Percentiles rank a stretch among this genome's conserved stretches.
phyloP scores from a whole-genome alignment of 768 basidiomycete genomes.

The Suillus cothurnatus region DNA sequence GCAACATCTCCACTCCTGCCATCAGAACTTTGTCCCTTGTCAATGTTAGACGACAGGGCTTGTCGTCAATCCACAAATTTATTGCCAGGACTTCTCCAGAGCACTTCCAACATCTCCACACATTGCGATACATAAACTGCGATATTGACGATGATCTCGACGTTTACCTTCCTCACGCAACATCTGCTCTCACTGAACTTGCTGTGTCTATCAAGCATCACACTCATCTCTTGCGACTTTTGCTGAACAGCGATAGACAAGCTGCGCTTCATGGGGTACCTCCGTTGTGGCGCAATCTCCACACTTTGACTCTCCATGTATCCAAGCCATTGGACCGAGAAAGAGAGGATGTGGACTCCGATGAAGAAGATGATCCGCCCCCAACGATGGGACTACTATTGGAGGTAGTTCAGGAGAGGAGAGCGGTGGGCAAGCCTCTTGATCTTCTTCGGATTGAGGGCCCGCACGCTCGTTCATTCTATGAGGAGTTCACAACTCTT shows the following conservation, averaged over 20 bases:
- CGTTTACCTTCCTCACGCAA: conserved; percentile 34
- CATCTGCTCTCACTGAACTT: conserved; percentile 38
- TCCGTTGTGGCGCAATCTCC: conserved; percentile 34
- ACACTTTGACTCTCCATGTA: conserved; percentile 30
- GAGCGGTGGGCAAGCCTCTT: conserved; percentile 31
- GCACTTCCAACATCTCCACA: conserved; percentile 34
- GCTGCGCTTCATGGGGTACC: conserved; percentile 33
- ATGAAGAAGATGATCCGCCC: conserved; percentile 34
- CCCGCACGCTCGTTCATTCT: conserved; percentile 22
- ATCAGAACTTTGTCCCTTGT: conserved; percentile 28
- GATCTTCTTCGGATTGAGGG: conserved; percentile 30
- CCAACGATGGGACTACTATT: conserved; percentile 33
- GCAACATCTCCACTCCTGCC: conserved; percentile 35
- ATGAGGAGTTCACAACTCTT: conserved; percentile 25
- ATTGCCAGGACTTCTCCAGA: conserved; percentile 37
- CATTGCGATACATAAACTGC: conserved; percentile 37
- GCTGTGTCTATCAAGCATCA: conserved; percentile 35
- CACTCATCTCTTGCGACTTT: conserved; percentile 33
- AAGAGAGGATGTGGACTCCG: conserved; percentile 32
- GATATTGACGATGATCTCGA: conserved; percentile 38
- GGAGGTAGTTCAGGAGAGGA: conserved; percentile 34
- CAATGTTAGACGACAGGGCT: conserved; percentile 28
- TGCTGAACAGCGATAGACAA: conserved; percentile 37
- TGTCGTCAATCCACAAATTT: conserved; percentile 38
- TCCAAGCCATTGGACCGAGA: conserved; percentile 31